Evolutionary conservation across 169 alveolate species (phyloP), one percentile per base, ranked within the genome.

Genomic region (Perkinsus olseni): DNA sequence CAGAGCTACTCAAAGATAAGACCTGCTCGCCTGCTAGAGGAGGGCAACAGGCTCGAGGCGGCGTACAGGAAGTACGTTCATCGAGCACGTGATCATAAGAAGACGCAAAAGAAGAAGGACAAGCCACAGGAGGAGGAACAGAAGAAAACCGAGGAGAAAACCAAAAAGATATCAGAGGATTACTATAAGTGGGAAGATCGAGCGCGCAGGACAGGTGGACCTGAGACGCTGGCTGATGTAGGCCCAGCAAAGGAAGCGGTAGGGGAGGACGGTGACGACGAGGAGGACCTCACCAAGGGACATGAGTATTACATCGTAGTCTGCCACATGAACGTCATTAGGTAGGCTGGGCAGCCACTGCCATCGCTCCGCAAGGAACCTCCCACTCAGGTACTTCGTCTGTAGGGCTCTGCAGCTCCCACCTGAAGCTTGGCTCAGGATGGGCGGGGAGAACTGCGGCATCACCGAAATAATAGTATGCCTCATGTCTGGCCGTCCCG

Each of bases 371-470:
- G n/a, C n/a, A n/a, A n/a, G n/a, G n/a, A n/a, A 62, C 8, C 17
- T 4, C 17, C 34, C 10, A 24, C 82, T 40, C 31, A 48, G 93
- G 82, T 91, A 91, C 39, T 91, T 91, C n/a, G 93, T 91, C 0
- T 91, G 93, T 39, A 48, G 93, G 28, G 93, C 93, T 17, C 39
- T 91, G 74, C 93, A 91, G 39, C 39, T 91, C 31, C 93, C 93
- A 0, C 93, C 93, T 31, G 93, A 91, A 34, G 93, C 93, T 28
- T 91, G 93, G 93, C 39, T 91, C 36, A 48, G 93, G 34, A 39
- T 91, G 36, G 74, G 93, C 38, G 93, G 93, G 36, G 93, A 91
- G 20, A 91, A 91, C 74, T 91, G 93, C 74, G 93, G 93, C 11
- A 39, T 91, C 13, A 91, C 93, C 38, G 93, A 91, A n/a, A 39